Conservation (phyloP, 2,329 filamentous ascomycete genomes). For the Berkeleyomyces basicola region DNA sequence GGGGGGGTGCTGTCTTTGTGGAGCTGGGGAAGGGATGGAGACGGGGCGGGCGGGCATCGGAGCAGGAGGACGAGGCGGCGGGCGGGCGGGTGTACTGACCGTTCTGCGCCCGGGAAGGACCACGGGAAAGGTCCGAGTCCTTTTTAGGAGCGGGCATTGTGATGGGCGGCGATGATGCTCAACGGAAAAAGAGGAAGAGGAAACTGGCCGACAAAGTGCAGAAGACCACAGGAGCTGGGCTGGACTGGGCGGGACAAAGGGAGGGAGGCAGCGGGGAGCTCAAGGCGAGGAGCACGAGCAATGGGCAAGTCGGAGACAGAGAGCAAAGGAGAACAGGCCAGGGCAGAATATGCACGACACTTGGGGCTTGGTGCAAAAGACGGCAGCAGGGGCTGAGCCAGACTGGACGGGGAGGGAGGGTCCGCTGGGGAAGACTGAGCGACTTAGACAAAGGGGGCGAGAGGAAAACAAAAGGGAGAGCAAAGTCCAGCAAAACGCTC, state of each 20-base stretch:
- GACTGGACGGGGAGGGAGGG: too few species aligned
- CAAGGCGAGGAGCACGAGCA: slow-evolving; percentile 2
- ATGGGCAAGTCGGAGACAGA: slow-evolving; percentile 3
- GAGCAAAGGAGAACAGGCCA: too few species aligned
- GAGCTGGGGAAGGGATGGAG: neutral
- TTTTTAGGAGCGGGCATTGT: slow-evolving; percentile 26
- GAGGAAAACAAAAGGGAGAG: neutral
- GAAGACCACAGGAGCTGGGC: neutral
- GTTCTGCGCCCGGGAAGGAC: slow-evolving; percentile 21
- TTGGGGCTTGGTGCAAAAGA: too few species aligned
- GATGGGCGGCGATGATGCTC: slow-evolving; percentile 3
- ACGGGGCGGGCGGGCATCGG: neutral
- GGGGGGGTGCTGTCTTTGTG: neutral
- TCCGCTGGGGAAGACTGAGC: too few species aligned
- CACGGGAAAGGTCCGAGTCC: slow-evolving; percentile 18
- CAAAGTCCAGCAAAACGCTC: neutral
- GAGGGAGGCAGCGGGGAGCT: neutral
- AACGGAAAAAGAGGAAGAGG: neutral
- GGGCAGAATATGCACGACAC: too few species aligned
- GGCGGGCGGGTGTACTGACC: slow-evolving; percentile 18
- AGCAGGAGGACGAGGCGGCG: slow-evolving; percentile 9
- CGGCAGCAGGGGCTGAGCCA: too few species aligned
- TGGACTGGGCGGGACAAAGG: neutral
- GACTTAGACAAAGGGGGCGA: neutral
- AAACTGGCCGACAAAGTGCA: slow-evolving; percentile 1